Base-by-base conservation (phyloP, 2,329 filamentous ascomycete genomes). In the Metarhizium guizhouense region DNA sequence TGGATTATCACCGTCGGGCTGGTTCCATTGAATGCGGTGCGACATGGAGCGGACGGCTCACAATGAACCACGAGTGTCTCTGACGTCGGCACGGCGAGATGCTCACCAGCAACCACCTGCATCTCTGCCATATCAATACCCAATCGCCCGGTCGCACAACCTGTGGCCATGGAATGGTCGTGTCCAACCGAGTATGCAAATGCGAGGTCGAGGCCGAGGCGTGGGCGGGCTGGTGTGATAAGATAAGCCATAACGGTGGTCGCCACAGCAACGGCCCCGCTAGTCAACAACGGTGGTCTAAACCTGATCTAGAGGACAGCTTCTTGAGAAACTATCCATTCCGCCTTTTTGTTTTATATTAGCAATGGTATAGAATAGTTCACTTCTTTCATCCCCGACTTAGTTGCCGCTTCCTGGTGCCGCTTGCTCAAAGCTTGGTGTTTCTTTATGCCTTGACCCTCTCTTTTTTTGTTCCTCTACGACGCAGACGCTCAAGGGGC, bases 231-330 rank as follows among this genome's bases (percentile, higher is more conserved):
- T 4, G 0, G 18, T 14, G 42, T 3, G 45, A 25, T 36, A 45
- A 49, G 59, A 65, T 63, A 64, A 64, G 58, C 62, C 62, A 62
- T 45, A 20, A 38, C 30, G 32, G 13, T 6, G 51, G 59, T 66
- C 52, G 50, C 61, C 64, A 51, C 59, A 61, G 59, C 63, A 66
- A 66, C 64, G 20, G 3, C 54, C 53, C 54, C 56, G 54, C 51
- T 49, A 53, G 61, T 66, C 65, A 66, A 66, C 63, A 66, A 63
- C 49, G 34, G 43, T 10, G 7, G 7, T 48, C 42, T 49, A 47
- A 29, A 30, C 45, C 51, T 29, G 20, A 29, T 48, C 20, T 8
- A 48, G 45, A 30, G 25, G 18, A 11, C 25, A 30, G 20, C 25
- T 48, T 30, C 45, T 53, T 7, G 45, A 51, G 30, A 52, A 32